phyloP scores from a whole-genome alignment of 23 red algal genomes.

The Porphyridium purpureum region DNA sequence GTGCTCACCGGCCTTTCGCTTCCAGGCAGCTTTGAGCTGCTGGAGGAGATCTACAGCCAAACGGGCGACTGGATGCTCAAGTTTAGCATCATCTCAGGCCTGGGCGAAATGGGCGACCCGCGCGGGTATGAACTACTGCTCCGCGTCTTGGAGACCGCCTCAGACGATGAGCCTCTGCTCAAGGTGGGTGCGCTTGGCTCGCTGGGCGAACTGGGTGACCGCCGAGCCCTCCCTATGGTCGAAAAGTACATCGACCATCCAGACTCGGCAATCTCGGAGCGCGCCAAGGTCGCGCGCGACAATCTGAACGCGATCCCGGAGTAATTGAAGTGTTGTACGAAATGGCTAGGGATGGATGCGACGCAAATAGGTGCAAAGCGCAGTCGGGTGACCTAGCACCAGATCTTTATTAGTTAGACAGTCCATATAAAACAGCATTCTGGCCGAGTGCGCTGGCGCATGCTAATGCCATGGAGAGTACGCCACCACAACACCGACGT shows the following conservation, averaged over 20 bases:
- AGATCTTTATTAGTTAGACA: too few relatives aligned
- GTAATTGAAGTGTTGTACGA: too few relatives aligned
- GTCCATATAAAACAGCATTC: too few relatives aligned
- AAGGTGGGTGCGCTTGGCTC: slow-evolving; percentile 47
- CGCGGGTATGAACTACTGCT: slow-evolving; percentile 56
- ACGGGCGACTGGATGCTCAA: slow-evolving; percentile 79
- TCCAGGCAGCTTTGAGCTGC: slow-evolving; percentile 38
- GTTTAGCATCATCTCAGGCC: slow-evolving; percentile 62
- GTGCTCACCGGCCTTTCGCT: slow-evolving; percentile 30
- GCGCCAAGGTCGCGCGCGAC: slow-evolving; percentile 32
- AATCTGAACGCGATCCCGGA: too few relatives aligned
- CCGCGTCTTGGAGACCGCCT: slow-evolving; percentile 7
- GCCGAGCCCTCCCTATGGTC: slow-evolving; percentile 20
- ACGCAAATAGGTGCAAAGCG: too few relatives aligned
- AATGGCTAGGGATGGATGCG: too few relatives aligned
- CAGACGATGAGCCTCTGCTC: slow-evolving; percentile 16
- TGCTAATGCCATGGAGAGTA: too few relatives aligned
- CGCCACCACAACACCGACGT: too few relatives aligned
- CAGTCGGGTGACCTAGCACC: too few relatives aligned
- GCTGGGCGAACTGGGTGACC: slow-evolving; percentile 62
- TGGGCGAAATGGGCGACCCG: slow-evolving; percentile 62
- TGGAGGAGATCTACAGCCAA: slow-evolving; percentile 23
- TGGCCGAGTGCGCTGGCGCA: too few relatives aligned
- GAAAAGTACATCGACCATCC: slow-evolving; percentile 17
- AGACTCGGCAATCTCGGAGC: slow-evolving; percentile 34